Base-by-base conservation (phyloP, 805 yeast species). In the Zygoascus biomembranicola region DNA sequence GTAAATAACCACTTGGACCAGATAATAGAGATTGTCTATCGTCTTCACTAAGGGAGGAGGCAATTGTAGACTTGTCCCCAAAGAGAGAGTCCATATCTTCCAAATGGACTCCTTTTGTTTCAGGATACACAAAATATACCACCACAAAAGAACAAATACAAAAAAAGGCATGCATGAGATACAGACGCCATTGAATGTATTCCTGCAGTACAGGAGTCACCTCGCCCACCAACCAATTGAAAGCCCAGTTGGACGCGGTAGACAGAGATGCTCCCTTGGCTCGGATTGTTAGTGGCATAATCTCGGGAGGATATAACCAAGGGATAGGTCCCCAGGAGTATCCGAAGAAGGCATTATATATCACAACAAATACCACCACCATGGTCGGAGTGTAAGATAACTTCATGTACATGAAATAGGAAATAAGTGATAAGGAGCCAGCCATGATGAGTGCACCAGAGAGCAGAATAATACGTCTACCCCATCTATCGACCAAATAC, bases 281-380 rank as follows among this genome's bases (percentile, higher is more conserved):
- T 52, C 97, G 78, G 10, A 89, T 88, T 18, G 84, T 75, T 57
- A 87, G 78, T 0, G 97, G 97, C 52, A 90, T 77, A 49, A 90
- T 88, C 69, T 88, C 96, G 56, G 87, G 84, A 60, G 90, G 88
- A 67, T 85, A 82, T 43, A 85, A 69, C 97, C 97, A 89, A 11
- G 95, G 95, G 52, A 90, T 82, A 2, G 96, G 96, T 9, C 97
- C 97, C 95, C 96, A 90, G 52, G 92, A 83, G 63, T 81, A 82
- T 16, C 96, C 97, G 70, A 90, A 90, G 52, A 72, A 72, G 1
- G 95, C 87, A 63, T 88, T 90, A 72, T 83, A 87, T 14, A 87
- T 69, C 52, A 90, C 77, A 16, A 90, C 96, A 62, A 85, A 80
- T 1, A 79, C 63, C 1, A 89, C 96, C 35, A 89, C 96, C 56